Conservation (phyloP, 108 stramenopile genomes). For the Licmophora abbreviata region DNA sequence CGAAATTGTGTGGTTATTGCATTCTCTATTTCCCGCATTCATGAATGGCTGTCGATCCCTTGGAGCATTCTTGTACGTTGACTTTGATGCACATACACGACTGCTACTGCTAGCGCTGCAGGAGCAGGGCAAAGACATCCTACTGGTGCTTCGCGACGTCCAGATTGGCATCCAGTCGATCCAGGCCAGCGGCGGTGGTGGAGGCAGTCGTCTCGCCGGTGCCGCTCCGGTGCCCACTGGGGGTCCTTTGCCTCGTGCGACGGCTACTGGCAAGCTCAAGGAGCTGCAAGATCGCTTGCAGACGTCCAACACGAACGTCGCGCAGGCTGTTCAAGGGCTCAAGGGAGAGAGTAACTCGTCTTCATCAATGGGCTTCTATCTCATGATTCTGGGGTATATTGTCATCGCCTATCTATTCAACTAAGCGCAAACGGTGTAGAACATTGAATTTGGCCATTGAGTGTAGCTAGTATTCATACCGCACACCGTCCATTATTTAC, state of each 20-base stretch:
- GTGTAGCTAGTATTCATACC: too few species aligned
- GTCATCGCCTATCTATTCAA: slow-evolving; percentile 80
- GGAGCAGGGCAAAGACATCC: slow-evolving; percentile 91
- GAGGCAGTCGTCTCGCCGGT: slow-evolving; percentile 26
- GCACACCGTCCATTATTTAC: too few species aligned
- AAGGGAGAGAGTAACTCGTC: slow-evolving; percentile 49
- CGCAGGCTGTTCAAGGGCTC: slow-evolving; percentile 68
- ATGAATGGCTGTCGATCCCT: slow-evolving; percentile 98
- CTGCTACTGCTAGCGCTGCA: slow-evolving; percentile 83
- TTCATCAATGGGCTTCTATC: slow-evolving; percentile 78
- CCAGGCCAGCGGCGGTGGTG: slow-evolving; percentile 23
- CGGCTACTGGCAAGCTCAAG: slow-evolving; percentile 81
- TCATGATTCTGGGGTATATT: slow-evolving; percentile 88
- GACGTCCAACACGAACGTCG: slow-evolving; percentile 66
- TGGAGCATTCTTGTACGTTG: slow-evolving; percentile 87
- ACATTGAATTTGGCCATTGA: too few species aligned
- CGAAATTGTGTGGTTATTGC: slow-evolving; percentile 85
- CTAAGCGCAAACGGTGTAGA: too few species aligned
- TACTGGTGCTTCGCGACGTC: slow-evolving; percentile 89
- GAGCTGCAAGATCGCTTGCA: slow-evolving; percentile 81
- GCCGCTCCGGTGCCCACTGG: slow-evolving; percentile 14
- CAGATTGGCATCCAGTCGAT: slow-evolving; percentile 84
- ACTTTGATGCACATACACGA: slow-evolving; percentile 86
- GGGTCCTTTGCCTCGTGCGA: slow-evolving; percentile 31
- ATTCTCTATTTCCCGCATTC: slow-evolving; percentile 93